A percentile compares a stretch with the other conserved stretches of the same genome.
phyloP scores from a whole-genome alignment of 2,329 filamentous ascomycete genomes.

The Colletotrichum orchidophilum region DNA sequence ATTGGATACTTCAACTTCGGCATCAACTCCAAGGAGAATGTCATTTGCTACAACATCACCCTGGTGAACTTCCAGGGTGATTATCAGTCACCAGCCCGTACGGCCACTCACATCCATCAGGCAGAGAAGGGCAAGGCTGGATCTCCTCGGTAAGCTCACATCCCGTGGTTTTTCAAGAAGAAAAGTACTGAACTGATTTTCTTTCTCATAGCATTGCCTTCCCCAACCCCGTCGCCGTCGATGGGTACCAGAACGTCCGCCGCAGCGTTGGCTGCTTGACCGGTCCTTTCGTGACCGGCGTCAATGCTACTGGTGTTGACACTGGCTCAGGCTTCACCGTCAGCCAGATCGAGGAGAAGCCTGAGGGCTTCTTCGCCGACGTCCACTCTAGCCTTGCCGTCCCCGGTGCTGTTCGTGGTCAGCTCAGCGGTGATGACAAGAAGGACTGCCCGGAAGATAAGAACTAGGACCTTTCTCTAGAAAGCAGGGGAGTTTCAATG shows the following conservation, averaged over 20 bases:
- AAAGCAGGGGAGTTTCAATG: neutral
- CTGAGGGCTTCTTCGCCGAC: slow-evolving; percentile 61
- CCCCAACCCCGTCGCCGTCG: slow-evolving; percentile 53
- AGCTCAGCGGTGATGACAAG: slow-evolving; percentile 44
- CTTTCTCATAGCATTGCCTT: slow-evolving; percentile 50
- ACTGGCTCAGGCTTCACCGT: slow-evolving; percentile 57
- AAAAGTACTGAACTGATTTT: neutral
- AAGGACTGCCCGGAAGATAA: neutral
- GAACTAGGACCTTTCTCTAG: neutral
- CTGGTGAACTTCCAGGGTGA: slow-evolving; percentile 58
- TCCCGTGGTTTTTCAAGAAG: neutral
- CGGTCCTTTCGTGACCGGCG: slow-evolving; percentile 47
- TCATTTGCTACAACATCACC: slow-evolving; percentile 61
- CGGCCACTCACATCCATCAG: slow-evolving; percentile 66
- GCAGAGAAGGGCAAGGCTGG: slow-evolving; percentile 54
- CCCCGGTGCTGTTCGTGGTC: slow-evolving; percentile 62
- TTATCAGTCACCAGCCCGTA: slow-evolving; percentile 59
- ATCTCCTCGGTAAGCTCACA: slow-evolving; percentile 52
- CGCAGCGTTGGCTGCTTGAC: slow-evolving; percentile 52
- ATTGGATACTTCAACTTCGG: slow-evolving; percentile 61
- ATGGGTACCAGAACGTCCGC: slow-evolving; percentile 43
- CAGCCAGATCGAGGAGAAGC: slow-evolving; percentile 59
- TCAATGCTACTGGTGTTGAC: slow-evolving; percentile 41
- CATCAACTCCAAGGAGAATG: slow-evolving; percentile 56
- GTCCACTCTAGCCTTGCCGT: slow-evolving; percentile 58